Evolutionary conservation across 371 early-diverging fungal genomes (phyloP), one percentile per base, ranked within the genome.

Genomic region (Mortierella sp.): DNA sequence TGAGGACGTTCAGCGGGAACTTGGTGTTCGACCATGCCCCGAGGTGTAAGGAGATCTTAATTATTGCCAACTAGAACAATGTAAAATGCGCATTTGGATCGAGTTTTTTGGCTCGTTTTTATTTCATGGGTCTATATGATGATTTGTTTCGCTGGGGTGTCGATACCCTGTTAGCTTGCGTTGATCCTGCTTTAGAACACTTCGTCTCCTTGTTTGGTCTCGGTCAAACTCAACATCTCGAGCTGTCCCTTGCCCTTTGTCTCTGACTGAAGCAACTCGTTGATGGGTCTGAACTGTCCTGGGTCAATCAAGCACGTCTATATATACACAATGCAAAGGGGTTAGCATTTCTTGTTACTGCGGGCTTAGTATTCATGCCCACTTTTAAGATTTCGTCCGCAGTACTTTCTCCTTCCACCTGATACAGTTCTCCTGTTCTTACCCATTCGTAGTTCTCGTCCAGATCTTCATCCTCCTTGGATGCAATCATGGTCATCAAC

Each of bases 281-380:
- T 93, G 55, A 99, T 91, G 3, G 87, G 87, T 60, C 97, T 91
- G 88, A 96, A 98, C 79, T 97, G 94, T 70, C 99, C 99, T 4
- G 99, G 99, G 89, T 98, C 98, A 75, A 98, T 95, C 75, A 96
- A 82, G 72, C 95, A 93, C 58, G 93, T 90, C 97, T 97, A 88
- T 48, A 35, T 18, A 63, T n/a, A 43, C 27, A 35, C 79, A 75
- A 60, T 24, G 44, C 70, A 71, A 41, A 70, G 41, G n/a, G 29
- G 29, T 38, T 3, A 72, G 7, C 16, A 54, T 29, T 32, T 21
- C 16, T 1, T 18, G 18, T 63, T 35, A 48, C 73, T 74, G 77
- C 78, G 86, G 73, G 29, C 44, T 38, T 38, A n/a, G 38, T 49
- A 75, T 3, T 32, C 32, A 35, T 16, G 3, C 29, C 58, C 4